Conservation (phyloP, 2,329 filamentous ascomycete genomes). For the Thielaviopsis punctulata region DNA sequence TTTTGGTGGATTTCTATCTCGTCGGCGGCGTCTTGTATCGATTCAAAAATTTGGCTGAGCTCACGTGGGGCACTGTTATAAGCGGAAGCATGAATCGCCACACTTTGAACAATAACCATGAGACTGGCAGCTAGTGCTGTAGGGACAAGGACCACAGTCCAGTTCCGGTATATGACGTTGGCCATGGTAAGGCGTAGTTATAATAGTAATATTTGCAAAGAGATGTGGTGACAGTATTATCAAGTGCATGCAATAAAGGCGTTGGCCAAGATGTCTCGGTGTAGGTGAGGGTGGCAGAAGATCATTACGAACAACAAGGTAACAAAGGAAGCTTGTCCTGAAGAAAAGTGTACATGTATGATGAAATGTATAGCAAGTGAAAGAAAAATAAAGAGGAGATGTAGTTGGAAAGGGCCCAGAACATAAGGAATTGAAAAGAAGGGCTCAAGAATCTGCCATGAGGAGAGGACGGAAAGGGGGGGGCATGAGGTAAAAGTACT, state of each 20-base stretch:
- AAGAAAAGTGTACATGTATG: not conserved
- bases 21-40: conserved; percentile 42
- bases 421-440: not conserved
- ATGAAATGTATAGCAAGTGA: not conserved
- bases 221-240: not conserved
- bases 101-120: conserved; percentile 34
- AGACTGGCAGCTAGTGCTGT: conserved; percentile 40
- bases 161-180: conserved; percentile 33
- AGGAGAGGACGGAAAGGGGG: not conserved
- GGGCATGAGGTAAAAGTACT: too few species aligned
- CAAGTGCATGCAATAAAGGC: conserved; percentile 1
- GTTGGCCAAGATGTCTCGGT: conserved; percentile 8
- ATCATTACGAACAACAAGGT: conserved; percentile 7
- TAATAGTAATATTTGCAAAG: not conserved
- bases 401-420: too few species aligned
- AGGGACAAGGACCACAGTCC: conserved; percentile 39
- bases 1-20: conserved; percentile 49
- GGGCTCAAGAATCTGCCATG: too few species aligned
- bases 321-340: not conserved
- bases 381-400: not conserved
- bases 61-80: conserved; percentile 42
- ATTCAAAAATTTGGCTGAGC: conserved; percentile 39
- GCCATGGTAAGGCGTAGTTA: conserved; percentile 22
- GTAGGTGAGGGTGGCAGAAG: conserved; percentile 6
- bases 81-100: conserved; percentile 34